These are phyloP conservation scores for Thermothielavioides terrestris DNA, from an alignment of 495 filamentous ascomycete species.

Conservation along the genomic window DNA sequence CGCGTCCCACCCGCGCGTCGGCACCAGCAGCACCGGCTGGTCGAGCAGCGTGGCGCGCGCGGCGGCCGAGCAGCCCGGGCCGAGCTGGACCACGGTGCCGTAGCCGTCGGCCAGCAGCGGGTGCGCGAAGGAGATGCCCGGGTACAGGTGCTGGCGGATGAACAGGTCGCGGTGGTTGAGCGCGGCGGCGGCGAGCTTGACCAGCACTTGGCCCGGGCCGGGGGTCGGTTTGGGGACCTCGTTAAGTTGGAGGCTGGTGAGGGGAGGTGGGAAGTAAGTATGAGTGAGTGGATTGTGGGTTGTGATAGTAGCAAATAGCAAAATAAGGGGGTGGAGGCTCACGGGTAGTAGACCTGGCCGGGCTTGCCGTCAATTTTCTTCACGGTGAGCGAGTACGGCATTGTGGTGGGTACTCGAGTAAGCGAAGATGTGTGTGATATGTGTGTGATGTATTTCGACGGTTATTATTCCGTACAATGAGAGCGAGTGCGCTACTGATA, in stretches of 20 bases:
- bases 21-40: slow-evolving; percentile 67
- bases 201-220: slow-evolving; percentile 53
- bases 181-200: slow-evolving; percentile 64
- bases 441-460: neutral
- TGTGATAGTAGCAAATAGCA: neutral
- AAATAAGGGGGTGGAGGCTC: slow-evolving; percentile 14
- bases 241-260: slow-evolving; percentile 51
- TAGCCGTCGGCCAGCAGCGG: slow-evolving; percentile 74
- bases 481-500: neutral
- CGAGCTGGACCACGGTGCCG: slow-evolving; percentile 58
- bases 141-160: slow-evolving; percentile 86
- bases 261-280: neutral
- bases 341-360: slow-evolving; percentile 79
- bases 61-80: slow-evolving; percentile 39
- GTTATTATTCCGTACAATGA: neutral
- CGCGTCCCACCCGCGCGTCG: slow-evolving; percentile 64
- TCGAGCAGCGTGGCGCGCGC: slow-evolving; percentile 27
- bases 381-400: slow-evolving; percentile 42
- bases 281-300: neutral
- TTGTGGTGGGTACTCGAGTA: slow-evolving; percentile 15
- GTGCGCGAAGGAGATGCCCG: slow-evolving; percentile 62
- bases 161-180: slow-evolving; percentile 92
- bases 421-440: neutral
- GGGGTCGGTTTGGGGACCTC: slow-evolving; percentile 52
- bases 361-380: slow-evolving; percentile 59